A percentile compares a stretch with the other conserved stretches of the same genome.
phyloP scores from a whole-genome alignment of 2,329 filamentous ascomycete genomes.

The Tothia fuscella region DNA sequence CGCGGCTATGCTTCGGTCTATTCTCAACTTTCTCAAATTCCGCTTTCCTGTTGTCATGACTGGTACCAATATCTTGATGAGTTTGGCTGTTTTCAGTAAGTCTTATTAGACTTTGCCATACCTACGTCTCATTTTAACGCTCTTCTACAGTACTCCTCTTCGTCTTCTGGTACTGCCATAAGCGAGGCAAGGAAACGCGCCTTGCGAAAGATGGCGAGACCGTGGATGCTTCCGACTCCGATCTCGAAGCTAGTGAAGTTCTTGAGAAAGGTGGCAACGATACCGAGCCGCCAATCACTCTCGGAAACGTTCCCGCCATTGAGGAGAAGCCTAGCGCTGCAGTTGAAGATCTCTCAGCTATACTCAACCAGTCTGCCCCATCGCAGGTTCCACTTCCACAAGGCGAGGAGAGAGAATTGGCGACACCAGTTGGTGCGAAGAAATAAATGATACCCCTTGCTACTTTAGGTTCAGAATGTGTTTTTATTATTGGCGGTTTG shows the following conservation, averaged over 20 bases:
- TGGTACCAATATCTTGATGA: slow-evolving; percentile 85
- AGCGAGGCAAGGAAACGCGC: slow-evolving; percentile 76
- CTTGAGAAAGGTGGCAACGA: slow-evolving; percentile 16
- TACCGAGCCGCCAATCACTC: slow-evolving; percentile 20
- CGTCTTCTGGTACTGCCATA: slow-evolving; percentile 96
- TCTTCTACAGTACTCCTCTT: slow-evolving; percentile 64
- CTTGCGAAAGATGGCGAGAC: slow-evolving; percentile 43
- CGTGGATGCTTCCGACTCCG: slow-evolving; percentile 7
- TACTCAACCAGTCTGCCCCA: slow-evolving; percentile 25
- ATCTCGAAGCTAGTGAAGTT: slow-evolving; percentile 14
- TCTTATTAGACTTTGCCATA: slow-evolving; percentile 15
- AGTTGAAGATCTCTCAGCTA: slow-evolving; percentile 24
- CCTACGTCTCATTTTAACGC: slow-evolving; percentile 14
- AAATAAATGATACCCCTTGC: no score
- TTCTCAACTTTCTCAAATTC: slow-evolving; percentile 75
- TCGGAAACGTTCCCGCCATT: slow-evolving; percentile 18
- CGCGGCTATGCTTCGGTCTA: slow-evolving; percentile 74
- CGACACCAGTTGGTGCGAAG: not conserved
- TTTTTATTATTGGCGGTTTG: no score
- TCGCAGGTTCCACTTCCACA: slow-evolving; percentile 13
- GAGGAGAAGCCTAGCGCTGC: slow-evolving; percentile 15
- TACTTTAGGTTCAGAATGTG: no score
- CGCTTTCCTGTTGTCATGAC: slow-evolving; percentile 77
- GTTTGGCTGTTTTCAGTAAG: slow-evolving; percentile 75
- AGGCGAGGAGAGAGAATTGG: not conserved